Evolutionary conservation across 2,329 filamentous ascomycete species (phyloP), one percentile per base, ranked within the genome.

Genomic region (Epichloe elymi): DNA sequence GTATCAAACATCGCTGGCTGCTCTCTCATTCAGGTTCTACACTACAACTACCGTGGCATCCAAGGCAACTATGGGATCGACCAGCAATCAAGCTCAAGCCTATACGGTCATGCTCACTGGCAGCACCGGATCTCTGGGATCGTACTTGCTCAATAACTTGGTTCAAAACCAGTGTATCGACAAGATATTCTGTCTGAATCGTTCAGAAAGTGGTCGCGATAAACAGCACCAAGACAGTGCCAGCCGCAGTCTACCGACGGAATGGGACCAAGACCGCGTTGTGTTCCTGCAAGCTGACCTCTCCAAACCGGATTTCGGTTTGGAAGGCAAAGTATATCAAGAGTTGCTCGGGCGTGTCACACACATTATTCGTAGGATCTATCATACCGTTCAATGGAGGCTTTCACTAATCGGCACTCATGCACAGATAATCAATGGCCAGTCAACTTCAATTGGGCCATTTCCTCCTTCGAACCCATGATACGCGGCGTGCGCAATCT

Each of bases 51-150:
- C 12, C 15, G 37, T 1, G 12, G 1, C 37, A 39, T 17, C 37
- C 0, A 39, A 17, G 37, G 37, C 37, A 39, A 39, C 15, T 10
- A 39, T 39, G 37, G n/a, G 4, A 17, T 8, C 72, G n/a, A 3
- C 5, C 2, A 3, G 41, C n/a, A 30, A 1, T 26, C n/a, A 43
- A 43, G 63, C 64, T n/a, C n/a, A n/a, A n/a, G n/a, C n/a, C 51
- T 70, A 69, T 41, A 64, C 61, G 19, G 60, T 69, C 26, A 66
- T 72, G 5, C 69, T 74, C 42, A 67, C 70, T 58, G 73, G 72
- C 52, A 70, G 72, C 47, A 72, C 72, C 42, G 45, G 45, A 14
- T 47, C 45, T 8, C 45, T 47, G 7, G 45, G 45, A 8, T 26
- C 45, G 7, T 47, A 47, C n/a, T 17, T 47, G 30, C 45, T 47